Evolutionary conservation across 495 filamentous ascomycete genomes (phyloP).

Genomic region (Penicillium roqueforti): DNA sequence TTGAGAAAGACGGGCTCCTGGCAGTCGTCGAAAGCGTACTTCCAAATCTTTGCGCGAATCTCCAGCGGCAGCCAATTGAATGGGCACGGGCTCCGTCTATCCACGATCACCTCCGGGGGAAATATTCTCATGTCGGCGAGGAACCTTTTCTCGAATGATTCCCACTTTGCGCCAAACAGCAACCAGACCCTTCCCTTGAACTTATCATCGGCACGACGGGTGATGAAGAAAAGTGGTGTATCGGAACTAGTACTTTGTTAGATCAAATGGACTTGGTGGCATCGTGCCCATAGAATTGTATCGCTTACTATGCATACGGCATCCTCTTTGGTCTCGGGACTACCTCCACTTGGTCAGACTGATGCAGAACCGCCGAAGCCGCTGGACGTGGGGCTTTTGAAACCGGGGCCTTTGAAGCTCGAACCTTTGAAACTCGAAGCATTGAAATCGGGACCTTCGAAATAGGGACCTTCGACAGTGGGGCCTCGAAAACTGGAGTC

Average conservation of each 20-base stretch:
- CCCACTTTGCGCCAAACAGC: not conserved
- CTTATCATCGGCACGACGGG: no score
- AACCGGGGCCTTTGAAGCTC: not conserved
- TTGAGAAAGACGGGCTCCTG: not conserved
- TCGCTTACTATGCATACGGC: not conserved
- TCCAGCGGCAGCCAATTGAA: not conserved
- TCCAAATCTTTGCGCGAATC: not conserved
- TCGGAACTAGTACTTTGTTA: not conserved
- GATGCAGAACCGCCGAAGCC: not conserved
- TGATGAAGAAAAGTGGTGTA: not conserved
- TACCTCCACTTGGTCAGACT: not conserved
- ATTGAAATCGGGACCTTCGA: no score
- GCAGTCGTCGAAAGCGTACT: not conserved
- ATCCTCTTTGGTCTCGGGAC: not conserved
- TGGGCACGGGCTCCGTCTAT: not conserved
- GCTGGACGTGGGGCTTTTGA: not conserved
- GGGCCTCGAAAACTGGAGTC: no score
- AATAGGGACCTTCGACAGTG: no score
- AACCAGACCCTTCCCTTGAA: not conserved
- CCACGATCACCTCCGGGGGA: not conserved
- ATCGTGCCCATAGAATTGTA: not conserved
- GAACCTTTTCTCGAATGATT: not conserved
- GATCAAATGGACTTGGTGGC: not conserved
- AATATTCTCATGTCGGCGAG: not conserved
- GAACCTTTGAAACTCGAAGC: no score